phyloP scores from a whole-genome alignment of 371 early-diverging fungal species.

The Rhizopus delemar region DNA sequence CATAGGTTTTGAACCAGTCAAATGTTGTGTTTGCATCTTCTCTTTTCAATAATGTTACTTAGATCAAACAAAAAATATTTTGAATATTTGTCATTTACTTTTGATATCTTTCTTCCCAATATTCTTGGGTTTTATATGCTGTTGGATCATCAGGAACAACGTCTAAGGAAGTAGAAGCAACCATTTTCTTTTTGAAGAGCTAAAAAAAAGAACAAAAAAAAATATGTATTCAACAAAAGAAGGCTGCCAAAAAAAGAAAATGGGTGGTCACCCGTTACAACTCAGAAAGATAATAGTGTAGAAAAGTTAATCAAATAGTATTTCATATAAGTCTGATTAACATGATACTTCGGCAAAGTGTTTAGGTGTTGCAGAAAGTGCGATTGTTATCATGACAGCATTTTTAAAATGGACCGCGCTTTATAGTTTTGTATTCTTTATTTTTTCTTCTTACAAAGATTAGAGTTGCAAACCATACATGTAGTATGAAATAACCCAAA shows the following conservation, averaged over 20 bases:
- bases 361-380: no score
- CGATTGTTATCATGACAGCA: no score
- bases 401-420: no score
- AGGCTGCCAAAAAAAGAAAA: background rate
- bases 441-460: no score
- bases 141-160: slow-evolving; percentile 67
- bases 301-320: no score
- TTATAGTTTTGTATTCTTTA: no score
- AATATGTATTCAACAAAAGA: background rate
- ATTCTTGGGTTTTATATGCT: slow-evolving; percentile 63
- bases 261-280: background rate
- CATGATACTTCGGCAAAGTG: no score
- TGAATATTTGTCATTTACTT: slow-evolving; percentile 19
- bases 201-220: slow-evolving; percentile 12
- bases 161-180: slow-evolving; percentile 46
- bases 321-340: no score
- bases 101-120: slow-evolving; percentile 63
- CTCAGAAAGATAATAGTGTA: no score
- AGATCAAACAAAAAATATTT: background rate
- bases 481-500: no score
- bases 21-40: slow-evolving; percentile 62
- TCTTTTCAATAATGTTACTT: slow-evolving; percentile 22
- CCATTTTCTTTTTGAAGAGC: slow-evolving; percentile 23
- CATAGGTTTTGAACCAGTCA: slow-evolving; percentile 89
- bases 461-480: no score